phyloP scores from a whole-genome alignment of 306 rosid genomes.

The Pterocarpus santalinus region DNA sequence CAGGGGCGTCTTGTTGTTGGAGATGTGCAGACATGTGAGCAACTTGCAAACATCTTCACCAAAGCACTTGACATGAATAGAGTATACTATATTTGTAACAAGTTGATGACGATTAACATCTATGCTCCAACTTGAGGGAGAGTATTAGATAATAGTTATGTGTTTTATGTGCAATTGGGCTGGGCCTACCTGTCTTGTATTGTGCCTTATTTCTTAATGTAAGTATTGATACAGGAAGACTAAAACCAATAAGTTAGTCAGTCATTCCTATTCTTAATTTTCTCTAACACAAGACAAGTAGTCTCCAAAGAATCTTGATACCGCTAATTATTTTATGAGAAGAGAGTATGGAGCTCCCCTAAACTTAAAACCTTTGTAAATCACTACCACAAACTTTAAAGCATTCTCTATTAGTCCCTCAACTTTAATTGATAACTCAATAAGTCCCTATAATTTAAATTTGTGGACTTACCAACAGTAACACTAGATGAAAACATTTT shows the following conservation, averaged over 20 bases:
- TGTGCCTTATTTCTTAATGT: slow-evolving; percentile 22
- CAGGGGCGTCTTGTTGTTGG: not conserved
- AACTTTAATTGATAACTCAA: too few relatives aligned
- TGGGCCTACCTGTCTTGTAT: slow-evolving; percentile 16
- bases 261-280: slow-evolving; percentile 4
- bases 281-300: not conserved
- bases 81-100: not conserved
- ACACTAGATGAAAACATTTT: too few relatives aligned
- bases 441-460: too few relatives aligned
- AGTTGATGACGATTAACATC: not conserved
- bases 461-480: too few relatives aligned
- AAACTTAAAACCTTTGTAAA: too few relatives aligned
- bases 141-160: slow-evolving; percentile 5
- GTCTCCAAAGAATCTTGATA: not conserved
- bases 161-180: slow-evolving; percentile 11
- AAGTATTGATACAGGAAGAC: slow-evolving; percentile 19
- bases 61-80: not conserved
- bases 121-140: not conserved
- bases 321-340: not conserved
- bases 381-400: too few relatives aligned
- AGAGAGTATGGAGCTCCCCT: too few relatives aligned
- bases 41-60: not conserved
- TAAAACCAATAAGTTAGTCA: not conserved
- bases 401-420: too few relatives aligned
- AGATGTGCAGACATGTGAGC: not conserved